Percentiles rank a stretch among this genome's conserved stretches.
phyloP scores from a whole-genome alignment of 345 rosid species.

The Eutrema heterophyllum region DNA sequence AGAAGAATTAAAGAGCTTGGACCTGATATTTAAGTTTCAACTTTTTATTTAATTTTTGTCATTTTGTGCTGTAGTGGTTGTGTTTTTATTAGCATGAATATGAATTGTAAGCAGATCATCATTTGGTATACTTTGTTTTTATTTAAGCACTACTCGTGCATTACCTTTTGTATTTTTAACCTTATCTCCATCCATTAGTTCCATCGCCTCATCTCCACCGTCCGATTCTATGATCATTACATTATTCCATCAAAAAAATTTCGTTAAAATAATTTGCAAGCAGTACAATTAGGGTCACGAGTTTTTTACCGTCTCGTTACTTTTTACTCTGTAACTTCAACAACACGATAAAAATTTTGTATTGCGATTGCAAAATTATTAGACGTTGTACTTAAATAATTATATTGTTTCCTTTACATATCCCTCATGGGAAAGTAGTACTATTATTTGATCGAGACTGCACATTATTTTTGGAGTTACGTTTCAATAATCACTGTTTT shows the following conservation, averaged over 20 bases:
- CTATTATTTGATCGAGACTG: conserved; percentile 20
- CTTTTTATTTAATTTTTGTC: background rate
- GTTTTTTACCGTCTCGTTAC: background rate
- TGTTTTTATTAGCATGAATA: conserved; percentile 19
- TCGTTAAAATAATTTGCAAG: background rate
- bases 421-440: conserved; percentile 1
- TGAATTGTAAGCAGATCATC: conserved; percentile 11
- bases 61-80: conserved; percentile 30
- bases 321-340: background rate
- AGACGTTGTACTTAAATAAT: background rate
- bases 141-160: conserved; percentile 25
- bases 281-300: background rate
- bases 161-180: conserved; percentile 13
- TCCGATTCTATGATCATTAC: conserved; percentile 7
- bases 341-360: background rate
- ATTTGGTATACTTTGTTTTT: conserved; percentile 1
- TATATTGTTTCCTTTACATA: background rate
- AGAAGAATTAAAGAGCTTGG: background rate
- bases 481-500: conserved; percentile 24
- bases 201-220: conserved; percentile 19
- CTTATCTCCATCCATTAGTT: conserved; percentile 11
- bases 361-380: background rate
- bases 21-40: background rate
- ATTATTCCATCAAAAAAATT: background rate
- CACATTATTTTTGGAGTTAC: conserved; percentile 30